Percentiles rank a stretch among this genome's conserved stretches.
Evolutionary conservation across 768 basidiomycete genomes (phyloP).

Genomic region (Kwoniella heveanensis): DNA sequence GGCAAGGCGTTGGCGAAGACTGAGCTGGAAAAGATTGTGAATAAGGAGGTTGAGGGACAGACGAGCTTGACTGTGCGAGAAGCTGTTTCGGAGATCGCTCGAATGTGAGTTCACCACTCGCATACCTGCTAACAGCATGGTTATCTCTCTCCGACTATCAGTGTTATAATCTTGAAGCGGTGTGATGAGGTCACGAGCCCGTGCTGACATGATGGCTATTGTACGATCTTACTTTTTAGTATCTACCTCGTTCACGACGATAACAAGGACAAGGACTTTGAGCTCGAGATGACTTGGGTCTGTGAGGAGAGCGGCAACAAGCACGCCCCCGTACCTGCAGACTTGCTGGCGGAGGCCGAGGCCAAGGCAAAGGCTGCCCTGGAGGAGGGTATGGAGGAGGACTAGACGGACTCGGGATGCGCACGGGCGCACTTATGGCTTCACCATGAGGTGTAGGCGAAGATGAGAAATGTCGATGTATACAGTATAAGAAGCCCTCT

Average conservation of each 20-base stretch:
- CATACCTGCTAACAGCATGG: too few relatives aligned
- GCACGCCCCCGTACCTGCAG: slow-evolving; percentile 81
- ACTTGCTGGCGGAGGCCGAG: slow-evolving; percentile 82
- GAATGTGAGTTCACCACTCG: slow-evolving; percentile 78
- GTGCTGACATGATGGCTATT: not conserved
- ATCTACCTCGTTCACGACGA: slow-evolving; percentile 98
- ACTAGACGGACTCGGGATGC: slow-evolving; percentile 34
- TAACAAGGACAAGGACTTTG: slow-evolving; percentile 96
- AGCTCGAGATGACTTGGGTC: slow-evolving; percentile 97
- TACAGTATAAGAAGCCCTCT: not conserved
- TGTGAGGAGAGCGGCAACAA: slow-evolving; percentile 76
- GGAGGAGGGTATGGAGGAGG: slow-evolving; percentile 62
- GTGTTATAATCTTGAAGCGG: too few relatives aligned
- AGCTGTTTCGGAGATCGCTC: slow-evolving; percentile 87
- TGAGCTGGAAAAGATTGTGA: slow-evolving; percentile 92
- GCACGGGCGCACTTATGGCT: too few relatives aligned
- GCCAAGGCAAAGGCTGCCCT: slow-evolving; percentile 81
- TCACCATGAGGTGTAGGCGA: too few relatives aligned
- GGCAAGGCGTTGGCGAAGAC: slow-evolving; percentile 98
- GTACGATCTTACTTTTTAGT: slow-evolving; percentile 58
- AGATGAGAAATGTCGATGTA: not conserved
- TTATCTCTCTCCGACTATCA: too few relatives aligned
- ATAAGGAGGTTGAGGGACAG: slow-evolving; percentile 61
- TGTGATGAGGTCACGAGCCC: too few relatives aligned
- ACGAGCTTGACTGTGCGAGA: slow-evolving; percentile 68